Evolutionary conservation across 2,329 filamentous ascomycete genomes (phyloP), one percentile per base, ranked within the genome.

Genomic region (Basipetospora chlamydospora): DNA sequence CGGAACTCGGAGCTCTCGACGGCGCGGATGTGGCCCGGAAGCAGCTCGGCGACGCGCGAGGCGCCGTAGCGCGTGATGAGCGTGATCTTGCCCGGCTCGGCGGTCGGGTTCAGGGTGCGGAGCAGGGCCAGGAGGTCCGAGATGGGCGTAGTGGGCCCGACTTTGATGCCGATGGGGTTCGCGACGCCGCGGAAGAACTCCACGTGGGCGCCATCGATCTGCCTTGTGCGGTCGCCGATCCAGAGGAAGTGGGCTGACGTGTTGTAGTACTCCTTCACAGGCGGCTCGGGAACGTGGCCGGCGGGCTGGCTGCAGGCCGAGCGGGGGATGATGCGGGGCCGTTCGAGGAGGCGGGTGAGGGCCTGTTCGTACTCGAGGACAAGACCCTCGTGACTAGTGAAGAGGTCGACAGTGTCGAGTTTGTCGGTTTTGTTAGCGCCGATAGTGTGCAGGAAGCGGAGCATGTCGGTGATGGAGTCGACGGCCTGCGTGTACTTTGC

Each of bases 161-260:
- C 82, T 58, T 98, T 98, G 59, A 98, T 79, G 42, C 90, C 90
- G 47, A 98, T 84, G 1, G 90, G 90, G 61, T 98, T 98, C 49
- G 84, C 80, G 46, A 98, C 80, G 40, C 90, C 90, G 31, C 90
- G 80, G 70, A 96, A 93, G 67, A 92, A 98, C 60, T 98, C 90
- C 43, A 98, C 81, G 57, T 98, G 90, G 0, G 81, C 88, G 47
- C 88, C 84, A 52, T 90, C 81, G 31, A 95, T 74, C 59, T 96
- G 88, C 32, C 90, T 76, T 2, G 90, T 98, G 45, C 90, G 82
- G 58, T 98, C 90, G 38, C 90, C 90, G 48, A 98, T 92, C 90
- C 90, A 98, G 55, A 98, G 71, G 64, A 98, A 96, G 55, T 98
- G 90, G 0, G 85, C 84, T 4, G 85, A 93, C 0, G 88, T 96